Conservation (phyloP, 2,329 filamentous ascomycete genomes). For the Cytospora paraplurivora region DNA sequence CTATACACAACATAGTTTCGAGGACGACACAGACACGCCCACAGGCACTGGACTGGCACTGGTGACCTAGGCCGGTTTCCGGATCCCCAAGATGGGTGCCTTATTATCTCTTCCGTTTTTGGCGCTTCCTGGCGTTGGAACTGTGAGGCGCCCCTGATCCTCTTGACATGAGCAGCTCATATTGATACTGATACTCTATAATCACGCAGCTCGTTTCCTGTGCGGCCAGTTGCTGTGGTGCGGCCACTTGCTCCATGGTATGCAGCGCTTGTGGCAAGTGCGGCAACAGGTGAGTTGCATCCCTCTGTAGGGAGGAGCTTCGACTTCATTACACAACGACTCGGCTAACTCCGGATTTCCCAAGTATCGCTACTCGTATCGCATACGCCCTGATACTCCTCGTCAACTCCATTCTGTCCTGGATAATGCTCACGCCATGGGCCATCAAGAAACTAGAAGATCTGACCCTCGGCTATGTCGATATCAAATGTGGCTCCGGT, state of each 20-base stretch:
- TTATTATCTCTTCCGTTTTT: constrained; percentile 87
- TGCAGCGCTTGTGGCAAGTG: constrained; percentile 97
- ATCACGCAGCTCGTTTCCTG: constrained; percentile 68
- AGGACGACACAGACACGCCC: constrained; percentile 1
- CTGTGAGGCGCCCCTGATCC: constrained; percentile 59
- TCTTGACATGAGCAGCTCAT: not conserved
- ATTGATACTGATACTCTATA: constrained; percentile 14
- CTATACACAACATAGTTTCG: not conserved
- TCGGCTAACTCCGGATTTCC: constrained; percentile 27
- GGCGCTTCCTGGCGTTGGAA: constrained; percentile 81
- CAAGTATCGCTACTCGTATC: constrained; percentile 92
- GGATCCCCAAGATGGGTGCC: constrained; percentile 74
- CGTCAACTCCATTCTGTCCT: constrained; percentile 93
- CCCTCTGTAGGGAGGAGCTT: not conserved
- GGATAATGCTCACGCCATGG: constrained; percentile 99
- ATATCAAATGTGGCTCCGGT: constrained; percentile 87
- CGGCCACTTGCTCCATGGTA: constrained; percentile 92
- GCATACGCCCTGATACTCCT: constrained; percentile 91
- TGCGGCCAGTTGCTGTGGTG: constrained; percentile 90
- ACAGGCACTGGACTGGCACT: not conserved
- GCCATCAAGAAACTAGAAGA: constrained; percentile 94
- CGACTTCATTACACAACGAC: constrained; percentile 14
- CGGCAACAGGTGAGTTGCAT: constrained; percentile 73
- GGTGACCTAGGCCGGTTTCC: constrained; percentile 6
- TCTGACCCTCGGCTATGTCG: constrained; percentile 92